Evolutionary conservation across 495 filamentous ascomycete species (phyloP), one percentile per base, ranked within the genome.

Genomic region (Patellaria atrata): DNA sequence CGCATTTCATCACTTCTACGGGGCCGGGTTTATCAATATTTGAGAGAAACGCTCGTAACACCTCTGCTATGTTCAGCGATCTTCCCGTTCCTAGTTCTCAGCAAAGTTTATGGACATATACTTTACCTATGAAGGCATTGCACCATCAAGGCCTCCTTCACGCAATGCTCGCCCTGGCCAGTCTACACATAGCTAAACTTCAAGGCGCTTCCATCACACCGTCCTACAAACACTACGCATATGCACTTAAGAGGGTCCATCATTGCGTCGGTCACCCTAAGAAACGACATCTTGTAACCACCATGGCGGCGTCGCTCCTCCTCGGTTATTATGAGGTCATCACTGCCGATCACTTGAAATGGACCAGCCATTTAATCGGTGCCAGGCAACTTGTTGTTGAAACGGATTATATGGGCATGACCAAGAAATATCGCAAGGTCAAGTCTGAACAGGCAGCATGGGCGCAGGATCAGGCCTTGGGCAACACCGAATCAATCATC

Each of bases 301-400:
- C 87, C 0, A 62, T 97, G 11, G 85, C 87, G 9, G 84, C 89
- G 11, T 80, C 82, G 1, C 60, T 93, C n/a, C 59, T 94, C 12
- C 68, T 97, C 15, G 82, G 77, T 1, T 97, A 81, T 48, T 97
- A 93, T 50, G 89, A 96, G 53, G 82, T 93, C 14, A 85, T 86
- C 70, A 78, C 79, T 27, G 89, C 85, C 11, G 89, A 97, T 45
- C 89, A 94, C 48, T 71, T 79, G 32, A 93, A 93, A 55, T 97
- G 89, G 89, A 85, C 81, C 45, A 86, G 73, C 35, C 89, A 97
- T 51, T 64, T 96, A 40, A 70, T 77, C 23, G 89, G 89, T 7
- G 78, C 86, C 9, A 75, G 77, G 28, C 76, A 87, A 35, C 65
- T 97, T 14, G 58, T 96, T 21, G 72, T 70, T 37, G 87, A 94